These are phyloP conservation scores for Ballota nigra DNA, from an alignment of 257 asterid genomes.

Conservation along the genomic window DNA sequence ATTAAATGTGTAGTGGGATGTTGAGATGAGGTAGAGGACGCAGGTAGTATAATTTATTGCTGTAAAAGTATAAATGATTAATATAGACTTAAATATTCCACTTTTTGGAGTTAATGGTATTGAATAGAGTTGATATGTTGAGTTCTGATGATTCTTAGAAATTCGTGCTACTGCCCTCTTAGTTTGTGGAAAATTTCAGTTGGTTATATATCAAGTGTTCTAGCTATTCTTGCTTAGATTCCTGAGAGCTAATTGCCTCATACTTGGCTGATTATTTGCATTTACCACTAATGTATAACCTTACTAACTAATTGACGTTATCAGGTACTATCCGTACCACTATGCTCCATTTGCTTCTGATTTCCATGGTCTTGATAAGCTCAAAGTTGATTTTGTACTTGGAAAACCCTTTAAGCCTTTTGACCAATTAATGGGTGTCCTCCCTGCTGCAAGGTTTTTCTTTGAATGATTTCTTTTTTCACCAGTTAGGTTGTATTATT, in stretches of 20 bases:
- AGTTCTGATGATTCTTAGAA: not conserved
- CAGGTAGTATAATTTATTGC: not conserved
- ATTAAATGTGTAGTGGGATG: too few relatives aligned
- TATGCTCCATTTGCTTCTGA: conserved; percentile 79
- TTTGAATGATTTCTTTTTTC: not conserved
- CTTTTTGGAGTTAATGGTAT: not conserved
- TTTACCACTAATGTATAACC: conserved; percentile 7
- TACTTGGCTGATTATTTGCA: conserved; percentile 1
- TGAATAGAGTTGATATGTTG: not conserved
- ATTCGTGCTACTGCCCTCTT: not conserved
- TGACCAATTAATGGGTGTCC: conserved; percentile 69
- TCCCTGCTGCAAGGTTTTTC: conserved; percentile 71
- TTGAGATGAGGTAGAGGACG: too few relatives aligned
- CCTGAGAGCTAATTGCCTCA: conserved; percentile 8
- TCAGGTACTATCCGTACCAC: conserved; percentile 72
- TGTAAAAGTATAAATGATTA: not conserved
- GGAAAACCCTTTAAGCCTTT: conserved; percentile 72
- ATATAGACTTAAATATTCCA: not conserved
- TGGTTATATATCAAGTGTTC: not conserved
- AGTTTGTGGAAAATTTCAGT: conserved; percentile 4
- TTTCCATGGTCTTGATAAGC: conserved; percentile 42
- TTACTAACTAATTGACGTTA: conserved; percentile 7
- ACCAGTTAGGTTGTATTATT: not conserved
- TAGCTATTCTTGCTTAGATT: not conserved
- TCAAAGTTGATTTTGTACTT: conserved; percentile 41